Percentiles rank a stretch among this genome's conserved stretches.
Conservation (phyloP, 176 grass and related monocot genomes). For the Dactylis glomerata region DNA sequence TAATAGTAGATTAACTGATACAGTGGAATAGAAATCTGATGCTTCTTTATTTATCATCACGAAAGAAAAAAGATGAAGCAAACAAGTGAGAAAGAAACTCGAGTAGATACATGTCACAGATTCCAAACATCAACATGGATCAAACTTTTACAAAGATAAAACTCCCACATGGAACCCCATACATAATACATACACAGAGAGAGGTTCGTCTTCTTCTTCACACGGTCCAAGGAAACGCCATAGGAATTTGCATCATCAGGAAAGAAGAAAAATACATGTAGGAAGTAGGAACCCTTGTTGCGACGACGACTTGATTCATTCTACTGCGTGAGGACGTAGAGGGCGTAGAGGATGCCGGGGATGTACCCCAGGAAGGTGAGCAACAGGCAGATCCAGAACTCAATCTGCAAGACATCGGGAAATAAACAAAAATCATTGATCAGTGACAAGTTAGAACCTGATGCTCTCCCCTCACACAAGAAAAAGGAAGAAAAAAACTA, state of each 20-base stretch:
- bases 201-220: background rate
- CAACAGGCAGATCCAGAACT: conserved; percentile 59
- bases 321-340: conserved; percentile 56
- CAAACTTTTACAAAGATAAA: background rate
- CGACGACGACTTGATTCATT: background rate
- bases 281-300: background rate
- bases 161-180: background rate
- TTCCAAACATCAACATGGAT: background rate
- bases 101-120: background rate
- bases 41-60: background rate
- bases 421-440: too few species aligned
- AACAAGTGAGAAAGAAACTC: background rate
- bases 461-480: background rate
- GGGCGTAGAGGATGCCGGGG: conserved; percentile 59
- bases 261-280: background rate
- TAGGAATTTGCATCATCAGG: background rate
- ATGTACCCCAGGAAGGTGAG: conserved; percentile 59
- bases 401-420: background rate
- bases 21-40: background rate
- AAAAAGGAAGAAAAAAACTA: background rate
- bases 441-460: background rate
- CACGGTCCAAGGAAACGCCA: background rate
- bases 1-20: background rate
- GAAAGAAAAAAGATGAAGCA: background rate
- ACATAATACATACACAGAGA: background rate